Percentiles rank a stretch among this genome's conserved stretches.
Conservation (phyloP, 495 filamentous ascomycete genomes). For the Trichoderma reesei region DNA sequence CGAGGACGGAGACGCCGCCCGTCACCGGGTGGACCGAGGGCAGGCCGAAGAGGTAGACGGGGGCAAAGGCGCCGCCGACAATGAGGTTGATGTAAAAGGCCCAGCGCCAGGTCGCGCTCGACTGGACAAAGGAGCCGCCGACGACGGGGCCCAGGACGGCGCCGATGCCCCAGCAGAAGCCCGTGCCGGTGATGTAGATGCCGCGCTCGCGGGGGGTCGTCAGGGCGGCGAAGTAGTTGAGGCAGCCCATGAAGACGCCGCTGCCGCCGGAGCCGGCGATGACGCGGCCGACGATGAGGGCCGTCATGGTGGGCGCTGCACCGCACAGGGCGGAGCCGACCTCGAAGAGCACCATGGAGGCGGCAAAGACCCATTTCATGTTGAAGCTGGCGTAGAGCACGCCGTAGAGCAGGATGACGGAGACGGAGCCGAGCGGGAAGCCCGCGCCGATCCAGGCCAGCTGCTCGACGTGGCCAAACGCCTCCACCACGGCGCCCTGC, state of each 20-base stretch:
- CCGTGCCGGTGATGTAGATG: constrained; percentile 35
- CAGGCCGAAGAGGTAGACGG: constrained; percentile 47
- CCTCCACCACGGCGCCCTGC: constrained; percentile 41
- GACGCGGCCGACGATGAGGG: constrained; percentile 42
- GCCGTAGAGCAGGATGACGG: constrained; percentile 32
- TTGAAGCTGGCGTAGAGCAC: constrained; percentile 42
- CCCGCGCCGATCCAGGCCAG: constrained; percentile 48
- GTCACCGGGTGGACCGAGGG: constrained; percentile 37
- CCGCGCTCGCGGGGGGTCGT: constrained; percentile 37
- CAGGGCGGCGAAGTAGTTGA: constrained; percentile 34
- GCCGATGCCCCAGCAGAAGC: constrained; percentile 42
- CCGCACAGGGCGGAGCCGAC: constrained; percentile 45
- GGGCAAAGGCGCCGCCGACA: constrained; percentile 43
- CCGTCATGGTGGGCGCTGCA: constrained; percentile 40
- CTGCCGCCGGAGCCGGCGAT: constrained; percentile 30
- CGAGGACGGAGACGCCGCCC: constrained; percentile 22
- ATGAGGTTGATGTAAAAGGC: constrained; percentile 63
- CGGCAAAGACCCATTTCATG: constrained; percentile 43
- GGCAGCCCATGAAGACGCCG: constrained; percentile 40
- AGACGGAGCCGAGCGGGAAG: constrained; percentile 41
- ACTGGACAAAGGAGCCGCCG: constrained; percentile 50
- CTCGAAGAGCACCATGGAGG: constrained; percentile 39
- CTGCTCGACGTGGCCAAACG: constrained; percentile 42
- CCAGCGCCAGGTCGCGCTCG: constrained; percentile 47
- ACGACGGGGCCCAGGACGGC: constrained; percentile 50